Conservation (phyloP, 371 early-diverging fungal genomes). For the Mucor lusitanicus region DNA sequence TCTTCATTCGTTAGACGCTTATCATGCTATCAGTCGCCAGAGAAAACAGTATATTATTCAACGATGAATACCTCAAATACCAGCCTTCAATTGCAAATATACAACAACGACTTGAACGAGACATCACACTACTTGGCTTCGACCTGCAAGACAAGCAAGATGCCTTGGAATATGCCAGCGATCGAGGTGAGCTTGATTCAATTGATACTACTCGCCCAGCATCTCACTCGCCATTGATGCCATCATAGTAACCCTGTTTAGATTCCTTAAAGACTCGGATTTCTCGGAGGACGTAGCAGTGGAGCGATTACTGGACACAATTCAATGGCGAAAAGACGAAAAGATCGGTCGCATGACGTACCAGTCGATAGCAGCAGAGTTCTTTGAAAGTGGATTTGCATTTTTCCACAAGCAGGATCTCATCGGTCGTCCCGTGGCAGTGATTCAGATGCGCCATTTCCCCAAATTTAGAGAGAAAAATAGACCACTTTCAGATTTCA, state of each 20-base stretch:
- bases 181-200: conserved; percentile 25
- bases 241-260: conserved; percentile 22
- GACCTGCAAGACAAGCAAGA: conserved; percentile 22
- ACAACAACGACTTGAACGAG: conserved; percentile 18
- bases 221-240: neutral
- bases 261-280: conserved; percentile 26
- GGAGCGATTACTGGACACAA: conserved; percentile 35
- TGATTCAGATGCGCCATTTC: conserved; percentile 47
- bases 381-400: conserved; percentile 40
- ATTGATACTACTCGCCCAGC: neutral
- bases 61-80: conserved; percentile 23
- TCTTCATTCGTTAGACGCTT: neutral
- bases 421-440: conserved; percentile 43
- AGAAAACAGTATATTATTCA: conserved; percentile 21
- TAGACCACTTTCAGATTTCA: conserved; percentile 31
- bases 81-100: conserved; percentile 4
- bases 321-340: conserved; percentile 43
- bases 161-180: conserved; percentile 28
- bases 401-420: conserved; percentile 48
- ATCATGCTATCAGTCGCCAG: conserved; percentile 18
- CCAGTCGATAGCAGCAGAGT: conserved; percentile 29
- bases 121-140: conserved; percentile 23
- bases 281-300: conserved; percentile 16
- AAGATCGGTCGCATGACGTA: conserved; percentile 29
- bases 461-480: conserved; percentile 40